phyloP scores from a whole-genome alignment of 2,329 filamentous ascomycete genomes.

The Reticulascus tulasneorum region DNA sequence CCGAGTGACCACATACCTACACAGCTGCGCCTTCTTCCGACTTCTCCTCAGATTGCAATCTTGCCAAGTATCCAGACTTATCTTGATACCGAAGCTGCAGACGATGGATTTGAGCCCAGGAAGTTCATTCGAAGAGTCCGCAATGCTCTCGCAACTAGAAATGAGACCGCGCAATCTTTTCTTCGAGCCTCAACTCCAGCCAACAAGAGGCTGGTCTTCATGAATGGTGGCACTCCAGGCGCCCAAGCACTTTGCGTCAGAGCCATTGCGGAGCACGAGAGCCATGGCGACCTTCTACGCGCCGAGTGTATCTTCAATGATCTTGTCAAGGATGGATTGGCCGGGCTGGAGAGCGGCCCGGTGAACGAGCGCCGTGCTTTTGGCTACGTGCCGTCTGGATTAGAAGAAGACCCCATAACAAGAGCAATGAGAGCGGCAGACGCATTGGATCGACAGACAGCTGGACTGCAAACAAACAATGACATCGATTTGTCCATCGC shows the following conservation, averaged over 20 bases:
- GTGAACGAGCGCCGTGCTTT: conserved; percentile 5
- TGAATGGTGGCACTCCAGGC: conserved; percentile 54
- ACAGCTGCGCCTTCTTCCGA: conserved; percentile 57
- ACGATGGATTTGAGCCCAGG: conserved; percentile 23
- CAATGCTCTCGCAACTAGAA: conserved; percentile 42
- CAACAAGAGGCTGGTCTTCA: conserved; percentile 54
- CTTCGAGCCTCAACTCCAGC: conserved; percentile 39
- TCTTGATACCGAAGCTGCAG: conserved; percentile 25
- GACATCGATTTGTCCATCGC: conserved; percentile 42
- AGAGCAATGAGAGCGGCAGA: conserved; percentile 58
- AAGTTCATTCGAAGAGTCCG: conserved; percentile 46
- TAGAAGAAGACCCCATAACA: conserved; percentile 44
- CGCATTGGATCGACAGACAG: conserved; percentile 52
- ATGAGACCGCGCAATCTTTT: conserved; percentile 47
- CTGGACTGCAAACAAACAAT: conserved; percentile 45
- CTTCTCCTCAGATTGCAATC: conserved; percentile 54
- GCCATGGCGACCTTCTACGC: conserved; percentile 41
- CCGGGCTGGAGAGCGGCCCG: conserved; percentile 25
- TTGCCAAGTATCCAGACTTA: conserved; percentile 50
- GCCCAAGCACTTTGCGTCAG: conserved; percentile 52
- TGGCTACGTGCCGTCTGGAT: conserved; percentile 1
- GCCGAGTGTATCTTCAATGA: conserved; percentile 49
- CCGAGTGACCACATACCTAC: conserved; percentile 50
- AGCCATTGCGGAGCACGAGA: conserved; percentile 49
- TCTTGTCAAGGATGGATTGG: conserved; percentile 46